Evolutionary conservation across 208 protist genomes (phyloP), one percentile per base, ranked within the genome.

Genomic region (Herpetomonas samuelpessoai): DNA sequence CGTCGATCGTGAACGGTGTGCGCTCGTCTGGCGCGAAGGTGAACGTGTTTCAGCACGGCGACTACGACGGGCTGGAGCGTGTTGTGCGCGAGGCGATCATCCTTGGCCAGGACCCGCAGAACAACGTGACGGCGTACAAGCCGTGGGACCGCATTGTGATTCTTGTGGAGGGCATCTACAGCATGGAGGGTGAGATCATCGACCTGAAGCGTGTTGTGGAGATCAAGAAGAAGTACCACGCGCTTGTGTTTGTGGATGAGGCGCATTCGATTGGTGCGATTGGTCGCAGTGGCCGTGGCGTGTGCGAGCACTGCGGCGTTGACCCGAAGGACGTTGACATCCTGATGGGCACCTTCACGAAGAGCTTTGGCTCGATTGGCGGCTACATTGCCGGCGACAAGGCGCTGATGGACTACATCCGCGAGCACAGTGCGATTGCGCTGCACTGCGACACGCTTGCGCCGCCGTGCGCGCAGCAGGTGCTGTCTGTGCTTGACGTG

Each of bases 211-310:
- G n/a, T n/a, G n/a, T n/a, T n/a, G n/a, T n/a, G n/a, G n/a, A n/a
- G n/a, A n/a, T n/a, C n/a, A n/a, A n/a, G n/a, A n/a, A n/a, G n/a
- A n/a, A n/a, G n/a, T n/a, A n/a, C n/a, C n/a, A 93, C 58, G 96
- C 95, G 2, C 69, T 99, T 22, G 95, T 98, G 1, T 99, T 98
- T 74, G 72, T 98, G 35, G 98, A 99, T 72, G 98, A 99, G 86
- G 97, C 98, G 4, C 98, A 99, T 74, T 98, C 97, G 27, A 98
- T 99, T 57, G 98, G 98, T 60, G 84, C 98, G 21, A 97, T 98
- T 62, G 97, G 98, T 49, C 53, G 62, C 22, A 83, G 72, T 24
- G 98, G 97, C 54, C 93, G 92, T 38, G 98, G 98, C 35, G n/a
- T n/a, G n/a, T n/a, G n/a, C n/a, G n/a, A n/a, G n/a, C n/a, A n/a